A percentile compares a stretch with the other conserved stretches of the same genome.
Conservation (phyloP, 2,329 filamentous ascomycete genomes). For the Aspergillus sp. region DNA sequence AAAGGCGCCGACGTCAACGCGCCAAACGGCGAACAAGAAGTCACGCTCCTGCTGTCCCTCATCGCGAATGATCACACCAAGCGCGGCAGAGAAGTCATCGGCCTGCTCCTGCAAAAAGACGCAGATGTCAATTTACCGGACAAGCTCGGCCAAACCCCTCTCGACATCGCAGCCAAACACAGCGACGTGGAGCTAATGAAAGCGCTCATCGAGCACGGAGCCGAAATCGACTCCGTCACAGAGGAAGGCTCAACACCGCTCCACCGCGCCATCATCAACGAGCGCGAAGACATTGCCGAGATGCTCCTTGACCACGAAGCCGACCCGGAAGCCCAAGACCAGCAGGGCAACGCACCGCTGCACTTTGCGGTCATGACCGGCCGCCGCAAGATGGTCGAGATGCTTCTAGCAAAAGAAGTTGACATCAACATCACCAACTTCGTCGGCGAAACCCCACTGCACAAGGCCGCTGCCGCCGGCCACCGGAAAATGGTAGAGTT, state of each 20-base stretch:
- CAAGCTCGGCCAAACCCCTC: slow-evolving; percentile 23
- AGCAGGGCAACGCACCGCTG: slow-evolving; percentile 30
- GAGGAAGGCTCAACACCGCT: slow-evolving; percentile 28
- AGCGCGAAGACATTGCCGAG: slow-evolving; percentile 29
- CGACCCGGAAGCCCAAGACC: slow-evolving; percentile 31
- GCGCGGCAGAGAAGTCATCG: slow-evolving; percentile 26
- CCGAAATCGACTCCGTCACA: slow-evolving; percentile 21
- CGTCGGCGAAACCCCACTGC: slow-evolving; percentile 33
- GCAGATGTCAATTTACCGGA: slow-evolving; percentile 30
- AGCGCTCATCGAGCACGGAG: slow-evolving; percentile 22
- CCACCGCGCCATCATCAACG: slow-evolving; percentile 27
- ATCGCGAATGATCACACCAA: slow-evolving; percentile 26
- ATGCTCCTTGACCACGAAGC: slow-evolving; percentile 31
- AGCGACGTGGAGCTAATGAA: slow-evolving; percentile 25
- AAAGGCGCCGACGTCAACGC: slow-evolving; percentile 30
- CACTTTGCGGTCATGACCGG: slow-evolving; percentile 28
- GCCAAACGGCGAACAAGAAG: slow-evolving; percentile 23
- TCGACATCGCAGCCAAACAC: slow-evolving; percentile 26
- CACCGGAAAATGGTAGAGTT: slow-evolving; percentile 34
- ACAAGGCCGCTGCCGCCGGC: slow-evolving; percentile 33
- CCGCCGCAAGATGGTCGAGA: slow-evolving; percentile 22
- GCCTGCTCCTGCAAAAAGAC: slow-evolving; percentile 27
- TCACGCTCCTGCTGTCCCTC: slow-evolving; percentile 25
- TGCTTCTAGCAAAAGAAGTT: slow-evolving; percentile 30
- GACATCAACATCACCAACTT: slow-evolving; percentile 32